Conservation (phyloP, 148 eudicot species). For the Polygonum maritimum region DNA sequence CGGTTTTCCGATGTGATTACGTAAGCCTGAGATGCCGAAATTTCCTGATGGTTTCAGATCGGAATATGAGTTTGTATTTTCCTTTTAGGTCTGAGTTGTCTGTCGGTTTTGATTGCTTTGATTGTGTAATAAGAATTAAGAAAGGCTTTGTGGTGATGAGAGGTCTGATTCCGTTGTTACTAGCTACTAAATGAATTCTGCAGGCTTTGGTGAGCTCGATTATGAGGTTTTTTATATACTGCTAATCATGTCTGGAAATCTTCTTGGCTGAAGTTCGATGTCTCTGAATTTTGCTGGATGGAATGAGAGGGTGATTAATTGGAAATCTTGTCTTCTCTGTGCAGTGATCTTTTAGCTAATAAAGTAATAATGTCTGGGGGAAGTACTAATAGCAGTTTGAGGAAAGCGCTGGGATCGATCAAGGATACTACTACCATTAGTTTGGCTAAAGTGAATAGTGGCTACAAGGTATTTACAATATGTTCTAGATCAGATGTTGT, state of each 20-base stretch:
- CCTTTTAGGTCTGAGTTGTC: neutral
- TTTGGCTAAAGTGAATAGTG: constrained; percentile 94
- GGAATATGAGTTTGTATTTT: neutral
- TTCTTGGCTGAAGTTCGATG: neutral
- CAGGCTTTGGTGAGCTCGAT: neutral
- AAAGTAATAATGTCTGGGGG: constrained; percentile 68
- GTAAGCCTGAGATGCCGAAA: neutral
- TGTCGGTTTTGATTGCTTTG: neutral
- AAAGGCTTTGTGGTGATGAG: neutral
- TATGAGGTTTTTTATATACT: neutral
- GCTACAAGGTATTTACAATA: constrained; percentile 53
- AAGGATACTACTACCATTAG: constrained; percentile 87
- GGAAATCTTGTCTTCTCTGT: constrained; percentile 1
- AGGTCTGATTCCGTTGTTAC: neutral
- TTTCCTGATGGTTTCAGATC: neutral
- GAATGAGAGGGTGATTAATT: neutral
- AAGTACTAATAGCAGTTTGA: constrained; percentile 59
- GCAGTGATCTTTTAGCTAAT: constrained; percentile 10
- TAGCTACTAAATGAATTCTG: neutral
- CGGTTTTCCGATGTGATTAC: neutral
- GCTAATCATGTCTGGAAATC: neutral
- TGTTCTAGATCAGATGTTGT: neutral
- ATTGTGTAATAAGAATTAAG: neutral
- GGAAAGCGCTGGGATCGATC: constrained; percentile 84
- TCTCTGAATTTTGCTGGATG: neutral